Evolutionary conservation across 1,139 yeast species (phyloP).

Genomic region (Candida sp.): DNA sequence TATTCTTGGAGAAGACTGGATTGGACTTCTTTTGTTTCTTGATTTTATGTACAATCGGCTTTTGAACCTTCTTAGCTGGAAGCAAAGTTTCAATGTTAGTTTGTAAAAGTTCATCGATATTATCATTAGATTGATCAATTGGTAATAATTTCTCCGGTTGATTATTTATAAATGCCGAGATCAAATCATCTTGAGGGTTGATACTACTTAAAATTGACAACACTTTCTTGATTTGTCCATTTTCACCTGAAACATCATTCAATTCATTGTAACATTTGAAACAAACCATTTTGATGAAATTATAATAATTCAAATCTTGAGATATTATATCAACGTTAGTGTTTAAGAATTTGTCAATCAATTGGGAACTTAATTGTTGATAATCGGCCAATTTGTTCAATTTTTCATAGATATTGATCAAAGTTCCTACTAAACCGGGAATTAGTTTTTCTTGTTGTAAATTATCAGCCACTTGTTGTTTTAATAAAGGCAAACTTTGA

Average conservation of each 20-base stretch:
- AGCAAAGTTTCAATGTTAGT: conserved; percentile 21
- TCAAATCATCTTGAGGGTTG: conserved; percentile 28
- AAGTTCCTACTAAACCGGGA: conserved; percentile 45
- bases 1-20: conserved; percentile 37
- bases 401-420: conserved; percentile 46
- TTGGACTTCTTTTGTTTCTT: conserved; percentile 20
- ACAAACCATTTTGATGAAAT: conserved; percentile 46
- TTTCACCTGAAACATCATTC: conserved; percentile 16
- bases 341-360: conserved; percentile 17
- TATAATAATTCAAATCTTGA: conserved; percentile 19
- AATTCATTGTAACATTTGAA: conserved; percentile 36
- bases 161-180: conserved; percentile 25
- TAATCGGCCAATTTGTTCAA: conserved; percentile 15
- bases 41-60: conserved; percentile 13
- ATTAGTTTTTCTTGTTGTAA: conserved; percentile 13
- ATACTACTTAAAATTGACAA: conserved; percentile 26
- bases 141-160: conserved; percentile 23
- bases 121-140: conserved; percentile 18
- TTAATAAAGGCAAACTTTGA: conserved; percentile 44
- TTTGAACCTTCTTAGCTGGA: conserved; percentile 9
- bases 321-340: conserved; percentile 17
- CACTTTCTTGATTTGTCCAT: conserved; percentile 11
- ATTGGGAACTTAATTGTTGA: conserved; percentile 18
- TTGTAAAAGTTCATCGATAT: conserved; percentile 26
- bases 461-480: conserved; percentile 20